Evolutionary conservation across 2,329 filamentous ascomycete species (phyloP), one percentile per base, ranked within the genome.

Genomic region (Colletotrichum filicis): DNA sequence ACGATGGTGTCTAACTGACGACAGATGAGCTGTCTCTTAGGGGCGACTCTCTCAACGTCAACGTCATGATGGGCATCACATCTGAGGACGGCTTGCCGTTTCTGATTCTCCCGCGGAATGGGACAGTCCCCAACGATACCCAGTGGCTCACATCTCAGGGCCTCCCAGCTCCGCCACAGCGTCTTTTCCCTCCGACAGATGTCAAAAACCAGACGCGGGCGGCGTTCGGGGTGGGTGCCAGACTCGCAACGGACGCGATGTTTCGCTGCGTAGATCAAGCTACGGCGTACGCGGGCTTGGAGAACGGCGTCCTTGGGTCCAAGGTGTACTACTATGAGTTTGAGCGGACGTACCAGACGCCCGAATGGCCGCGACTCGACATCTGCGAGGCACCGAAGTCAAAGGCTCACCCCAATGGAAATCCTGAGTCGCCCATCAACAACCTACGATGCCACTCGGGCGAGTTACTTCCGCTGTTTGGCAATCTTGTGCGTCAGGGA

Each of bases 241-340:
- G 87, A 6, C 82, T 91, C 53, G 85, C 88, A 3, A 91, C 89
- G 2, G 89, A 92, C 78, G 87, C 85, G 64, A 85, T 87, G 9
- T 91, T 91, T 83, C 87, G 89, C 69, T 92, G 90, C 78, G 81
- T 89, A 63, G 88, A 90, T 77, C 85, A 91, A 78, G 89, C 89
- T 5, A 91, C 89, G 3, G 87, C 87, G 7, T 87, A 87, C 76
- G 83, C 87, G 0, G 88, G 85, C 3, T 80, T 86, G 0, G 71
- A 77, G 19, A 85, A 83, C 19, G 79, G 81, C 3, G 84, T 85
- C 0, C 87, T 91, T 3, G 71, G 71, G 76, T 78, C 83, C 32
- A 79, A 82, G 37, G 71, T 89, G 0, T 91, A 88, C 78, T 91
- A 87, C 78, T 92, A 92, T 79, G 87, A 91, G 77, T 88, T 91